These are phyloP conservation scores for Kregervanrija pseudodelftensis DNA, from an alignment of 805 yeast species.

Conservation along the genomic window DNA sequence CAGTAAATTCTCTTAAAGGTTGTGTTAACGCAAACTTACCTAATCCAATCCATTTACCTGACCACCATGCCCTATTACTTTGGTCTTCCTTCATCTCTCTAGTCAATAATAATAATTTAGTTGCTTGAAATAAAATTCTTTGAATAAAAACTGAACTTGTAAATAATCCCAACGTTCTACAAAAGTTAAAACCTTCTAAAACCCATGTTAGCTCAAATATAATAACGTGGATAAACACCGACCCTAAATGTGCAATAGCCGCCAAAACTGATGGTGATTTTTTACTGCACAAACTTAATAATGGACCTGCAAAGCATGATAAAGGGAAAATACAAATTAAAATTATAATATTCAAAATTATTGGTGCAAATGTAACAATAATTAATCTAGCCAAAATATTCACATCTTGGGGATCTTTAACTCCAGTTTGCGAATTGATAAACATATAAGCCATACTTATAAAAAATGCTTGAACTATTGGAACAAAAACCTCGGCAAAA, in stretches of 20 bases:
- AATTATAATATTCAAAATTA: constrained; percentile 31
- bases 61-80: constrained; percentile 46
- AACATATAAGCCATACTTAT: constrained; percentile 69
- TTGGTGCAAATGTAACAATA: constrained; percentile 45
- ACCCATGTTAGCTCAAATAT: constrained; percentile 31
- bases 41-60: constrained; percentile 39
- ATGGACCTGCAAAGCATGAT: constrained; percentile 33
- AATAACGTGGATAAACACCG: constrained; percentile 29
- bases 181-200: constrained; percentile 36
- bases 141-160: constrained; percentile 33
- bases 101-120: constrained; percentile 29
- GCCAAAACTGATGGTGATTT: constrained; percentile 33
- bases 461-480: constrained; percentile 61
- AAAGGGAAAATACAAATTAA: constrained; percentile 28
- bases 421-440: constrained; percentile 85
- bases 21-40: constrained; percentile 33
- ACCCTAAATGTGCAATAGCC: constrained; percentile 31
- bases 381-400: constrained; percentile 58
- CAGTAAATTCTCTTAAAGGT: constrained; percentile 39
- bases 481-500: constrained; percentile 73
- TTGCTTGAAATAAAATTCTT: constrained; percentile 27
- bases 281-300: constrained; percentile 27
- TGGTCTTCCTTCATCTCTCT: constrained; percentile 36
- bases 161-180: constrained; percentile 33
- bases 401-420: constrained; percentile 38